A percentile compares a stretch with the other conserved stretches of the same genome.
phyloP scores from a whole-genome alignment of 176 grass and related monocot genomes.

The Phragmites australis region DNA sequence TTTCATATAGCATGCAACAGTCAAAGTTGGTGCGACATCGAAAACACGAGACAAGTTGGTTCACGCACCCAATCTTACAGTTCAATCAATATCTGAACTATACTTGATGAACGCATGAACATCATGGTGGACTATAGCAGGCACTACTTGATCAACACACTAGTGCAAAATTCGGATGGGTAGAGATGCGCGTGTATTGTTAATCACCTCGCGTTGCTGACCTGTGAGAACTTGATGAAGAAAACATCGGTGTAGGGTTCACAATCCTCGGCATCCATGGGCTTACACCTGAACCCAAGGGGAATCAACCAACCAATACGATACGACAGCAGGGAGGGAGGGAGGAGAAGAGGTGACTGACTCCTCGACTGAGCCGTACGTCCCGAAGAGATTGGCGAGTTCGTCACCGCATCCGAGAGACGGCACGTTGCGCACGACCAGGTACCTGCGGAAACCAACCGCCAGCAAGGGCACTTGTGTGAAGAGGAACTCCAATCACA shows the following conservation, averaged over 20 bases:
- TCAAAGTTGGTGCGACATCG: background rate
- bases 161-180: background rate
- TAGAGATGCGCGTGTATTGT: background rate
- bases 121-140: background rate
- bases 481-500: too few species aligned
- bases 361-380: constrained; percentile 82
- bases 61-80: background rate
- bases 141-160: background rate
- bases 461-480: background rate
- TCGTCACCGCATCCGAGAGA: constrained; percentile 83
- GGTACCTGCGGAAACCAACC: constrained; percentile 55
- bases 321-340: background rate
- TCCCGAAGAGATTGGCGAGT: constrained; percentile 59
- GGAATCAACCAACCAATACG: background rate
- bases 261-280: constrained; percentile 94
- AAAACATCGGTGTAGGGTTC: constrained; percentile 89
- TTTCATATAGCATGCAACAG: background rate
- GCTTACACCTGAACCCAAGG: constrained; percentile 69
- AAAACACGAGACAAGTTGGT: background rate
- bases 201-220: constrained; percentile 86
- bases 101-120: background rate
- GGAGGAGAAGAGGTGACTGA: constrained; percentile 22
- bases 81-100: background rate
- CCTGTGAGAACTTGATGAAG: constrained; percentile 84
- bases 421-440: constrained; percentile 89